phyloP scores from a whole-genome alignment of 805 yeast genomes.

The Metschnikowia dekortorum region DNA sequence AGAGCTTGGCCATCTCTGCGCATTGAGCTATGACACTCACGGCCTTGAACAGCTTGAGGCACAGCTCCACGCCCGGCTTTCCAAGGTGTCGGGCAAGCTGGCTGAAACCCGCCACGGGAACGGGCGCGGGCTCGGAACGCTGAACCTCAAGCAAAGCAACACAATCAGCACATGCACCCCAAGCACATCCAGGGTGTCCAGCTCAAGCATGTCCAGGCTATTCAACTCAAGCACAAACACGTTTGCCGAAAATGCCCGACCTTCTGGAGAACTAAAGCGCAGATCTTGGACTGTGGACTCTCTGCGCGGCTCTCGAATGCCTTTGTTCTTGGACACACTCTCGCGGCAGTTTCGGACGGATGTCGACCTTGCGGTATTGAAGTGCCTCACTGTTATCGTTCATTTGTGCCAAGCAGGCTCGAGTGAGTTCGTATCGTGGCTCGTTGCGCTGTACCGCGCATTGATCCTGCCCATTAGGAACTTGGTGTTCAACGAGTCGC shows the following conservation, averaged over 20 bases:
- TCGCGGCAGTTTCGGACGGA: conserved; percentile 2
- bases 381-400: conserved; percentile 49
- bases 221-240: not conserved
- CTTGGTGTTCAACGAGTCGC: conserved; percentile 9
- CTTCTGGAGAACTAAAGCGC: not conserved
- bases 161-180: no score
- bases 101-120: not conserved
- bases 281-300: not conserved
- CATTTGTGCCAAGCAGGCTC: conserved; percentile 55
- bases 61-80: not conserved
- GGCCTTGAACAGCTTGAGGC: not conserved
- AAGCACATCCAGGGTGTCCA: no score
- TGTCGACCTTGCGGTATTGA: conserved; percentile 26
- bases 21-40: conserved; percentile 39
- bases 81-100: not conserved
- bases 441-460: conserved; percentile 13
- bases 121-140: no score
- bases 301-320: not conserved
- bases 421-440: conserved; percentile 45
- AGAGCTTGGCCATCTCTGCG: conserved; percentile 49
- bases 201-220: not conserved
- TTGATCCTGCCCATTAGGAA: conserved; percentile 18
- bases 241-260: not conserved
- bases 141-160: not conserved
- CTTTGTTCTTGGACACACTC: conserved; percentile 5